Base-by-base conservation (phyloP, 352 stramenopile genomes). In the Globisporangium yorkense region DNA sequence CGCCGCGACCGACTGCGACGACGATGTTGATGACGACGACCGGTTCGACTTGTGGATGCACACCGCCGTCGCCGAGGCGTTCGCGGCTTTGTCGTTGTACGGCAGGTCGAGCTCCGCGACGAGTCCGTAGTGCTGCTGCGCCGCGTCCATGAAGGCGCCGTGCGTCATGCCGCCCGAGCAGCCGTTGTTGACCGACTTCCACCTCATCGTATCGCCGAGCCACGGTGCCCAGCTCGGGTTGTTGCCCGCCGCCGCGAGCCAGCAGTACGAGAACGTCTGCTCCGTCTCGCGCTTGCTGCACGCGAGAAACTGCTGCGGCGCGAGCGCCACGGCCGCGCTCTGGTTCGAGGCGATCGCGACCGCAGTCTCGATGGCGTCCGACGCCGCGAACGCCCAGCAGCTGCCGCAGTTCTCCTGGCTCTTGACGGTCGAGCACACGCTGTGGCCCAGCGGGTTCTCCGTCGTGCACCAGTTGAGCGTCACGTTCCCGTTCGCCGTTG, bases 151-250 rank as follows among this genome's bases (percentile, higher is more conserved):
- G 57, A 92, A 88, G 20, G 82, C 82, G 10, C 81, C 81, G 59
- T 92, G 82, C 15, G 82, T 92, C 82, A 92, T 92, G 24, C 82
- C 82, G 57, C 82, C 82, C 37, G 88, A 77, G 31, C 82, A 92
- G n/a, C 78, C 80, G 21, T 88, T 61, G 65, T 92, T 92, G 33
- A 65, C 67, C 8, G 80, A 89, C 55, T 87, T 78, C 82, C 82
- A 92, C 57, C 75, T 87, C 54, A 90, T 88, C 51, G 70, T 65
- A 16, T 73, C 65, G 15, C 73, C 58, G 31, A 92, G 67, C 82
- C 82, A 92, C 13, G 71, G 63, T 2, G 75, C 75, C 0, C 77
- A 75, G 13, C 50, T 59, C 12, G 77, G 31, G 31, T 35, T 70
- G 8, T 70, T 68, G 24, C 45, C 29, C 0, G 47, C 66, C 15